These are phyloP conservation scores for Termitomyces eurrhizus DNA, from an alignment of 768 basidiomycete species.

Conservation along the genomic window DNA sequence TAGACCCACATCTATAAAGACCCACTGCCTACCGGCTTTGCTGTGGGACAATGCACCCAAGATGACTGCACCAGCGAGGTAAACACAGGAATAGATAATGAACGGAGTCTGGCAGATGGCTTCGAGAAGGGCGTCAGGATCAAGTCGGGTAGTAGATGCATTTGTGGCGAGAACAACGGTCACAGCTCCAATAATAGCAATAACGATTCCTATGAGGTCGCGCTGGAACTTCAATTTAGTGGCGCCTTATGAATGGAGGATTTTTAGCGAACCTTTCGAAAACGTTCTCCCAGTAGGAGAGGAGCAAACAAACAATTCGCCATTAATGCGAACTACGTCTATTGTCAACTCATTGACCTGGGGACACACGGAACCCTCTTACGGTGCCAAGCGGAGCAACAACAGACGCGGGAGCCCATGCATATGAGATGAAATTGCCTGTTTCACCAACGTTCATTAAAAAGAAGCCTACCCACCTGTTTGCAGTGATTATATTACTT, in stretches of 20 bases:
- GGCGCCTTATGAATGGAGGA: conserved; percentile 9
- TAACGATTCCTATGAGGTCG: conserved; percentile 71
- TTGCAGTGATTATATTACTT: neutral
- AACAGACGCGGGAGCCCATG: conserved; percentile 85
- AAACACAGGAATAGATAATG: conserved; percentile 67
- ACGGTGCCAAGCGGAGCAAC: conserved; percentile 97
- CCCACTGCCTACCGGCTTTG: conserved; percentile 55
- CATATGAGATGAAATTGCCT: conserved; percentile 89
- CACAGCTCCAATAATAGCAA: conserved; percentile 85
- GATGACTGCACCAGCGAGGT: conserved; percentile 49
- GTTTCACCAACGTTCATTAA: conserved; percentile 91
- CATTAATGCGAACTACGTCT: conserved; percentile 75
- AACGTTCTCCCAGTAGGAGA: conserved; percentile 74
- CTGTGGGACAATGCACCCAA: conserved; percentile 68
- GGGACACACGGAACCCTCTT: conserved; percentile 24
- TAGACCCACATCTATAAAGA: conserved; percentile 83
- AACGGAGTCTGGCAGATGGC: conserved; percentile 75
- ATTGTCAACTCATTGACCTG: conserved; percentile 9
- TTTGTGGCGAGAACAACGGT: conserved; percentile 88
- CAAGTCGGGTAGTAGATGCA: conserved; percentile 64
- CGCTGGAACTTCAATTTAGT: conserved; percentile 39
- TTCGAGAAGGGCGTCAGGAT: conserved; percentile 58
- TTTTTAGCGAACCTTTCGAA: conserved; percentile 56
- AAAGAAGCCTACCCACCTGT: conserved; percentile 85
- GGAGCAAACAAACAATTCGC: conserved; percentile 96